These are phyloP conservation scores for Sarcodon aspratus DNA, from an alignment of 768 basidiomycete genomes.

Conservation along the genomic window DNA sequence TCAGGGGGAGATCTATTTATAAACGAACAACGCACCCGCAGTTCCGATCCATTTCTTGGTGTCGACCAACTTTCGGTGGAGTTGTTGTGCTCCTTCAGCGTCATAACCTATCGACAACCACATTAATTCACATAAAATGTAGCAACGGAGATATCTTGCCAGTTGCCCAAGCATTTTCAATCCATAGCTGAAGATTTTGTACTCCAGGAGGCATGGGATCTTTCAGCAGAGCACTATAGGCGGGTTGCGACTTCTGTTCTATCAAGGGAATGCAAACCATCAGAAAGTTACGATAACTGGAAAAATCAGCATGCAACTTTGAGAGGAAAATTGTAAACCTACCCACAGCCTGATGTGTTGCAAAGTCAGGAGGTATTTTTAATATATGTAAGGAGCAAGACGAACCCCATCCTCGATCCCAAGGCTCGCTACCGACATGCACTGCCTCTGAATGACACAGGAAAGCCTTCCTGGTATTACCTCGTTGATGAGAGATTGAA, in stretches of 20 bases:
- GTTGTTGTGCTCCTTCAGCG: conserved; percentile 46
- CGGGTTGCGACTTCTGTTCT: conserved; percentile 47
- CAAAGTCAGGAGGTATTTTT: background rate
- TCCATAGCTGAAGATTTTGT: conserved; percentile 63
- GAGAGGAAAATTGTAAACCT: background rate
- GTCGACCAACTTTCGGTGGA: conserved; percentile 39
- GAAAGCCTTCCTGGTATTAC: conserved; percentile 40
- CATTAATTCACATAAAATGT: background rate
- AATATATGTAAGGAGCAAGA: conserved; percentile 25
- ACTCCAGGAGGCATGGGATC: conserved; percentile 53
- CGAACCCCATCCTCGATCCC: conserved; percentile 57
- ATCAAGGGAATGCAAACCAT: conserved; percentile 70
- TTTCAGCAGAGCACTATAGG: conserved; percentile 53
- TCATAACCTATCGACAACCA: conserved; percentile 48
- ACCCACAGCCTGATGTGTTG: conserved; percentile 12
- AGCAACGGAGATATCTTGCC: conserved; percentile 26
- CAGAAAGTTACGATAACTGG: conserved; percentile 73
- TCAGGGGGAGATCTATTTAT: conserved; percentile 1
- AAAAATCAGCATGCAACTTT: background rate
- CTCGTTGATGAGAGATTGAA: conserved; percentile 36
- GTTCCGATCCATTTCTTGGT: conserved; percentile 77
- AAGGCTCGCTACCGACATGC: conserved; percentile 43
- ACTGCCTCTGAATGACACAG: conserved; percentile 55
- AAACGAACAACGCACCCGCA: conserved; percentile 34
- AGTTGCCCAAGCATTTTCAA: conserved; percentile 71